Base-by-base conservation (phyloP, 1,284 basidiomycete genomes). In the Microbotryum lychnidis-dioicae region DNA sequence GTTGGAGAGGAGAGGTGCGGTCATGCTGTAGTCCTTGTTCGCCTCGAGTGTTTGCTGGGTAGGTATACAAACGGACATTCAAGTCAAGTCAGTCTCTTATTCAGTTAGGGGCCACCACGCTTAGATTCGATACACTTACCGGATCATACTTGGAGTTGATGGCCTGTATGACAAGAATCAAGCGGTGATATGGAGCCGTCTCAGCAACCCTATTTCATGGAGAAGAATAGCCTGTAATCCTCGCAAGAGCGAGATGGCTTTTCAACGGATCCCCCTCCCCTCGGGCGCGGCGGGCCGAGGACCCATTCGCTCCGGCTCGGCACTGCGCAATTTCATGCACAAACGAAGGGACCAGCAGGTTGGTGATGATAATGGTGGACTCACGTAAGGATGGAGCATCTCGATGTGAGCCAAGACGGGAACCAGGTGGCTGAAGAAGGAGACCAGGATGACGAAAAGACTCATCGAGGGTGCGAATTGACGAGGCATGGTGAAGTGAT, bases 21-120 rank as follows among this genome's bases (percentile, higher is more conserved):
- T 77, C 70, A 73, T 74, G 10, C 68, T 68, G 65, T 77, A 78
- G 65, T 78, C 76, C 50, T 73, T 75, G 55, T 69, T 60, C 4
- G 62, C 61, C 52, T 72, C 67, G n/a, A 65, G 57, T 9, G 70
- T 72, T 42, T 69, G 65, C 4, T 37, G 37, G 37, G 37, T 12
- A 37, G 12, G 37, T 37, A 37, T 3, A 37, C 27, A 37, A 16
- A 37, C 12, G 14, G 14, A 16, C 25, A 37, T 16, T 16, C 6
- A 16, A 37, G 14, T 37, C 14, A 16, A 37, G 37, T 37, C 37
- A 37, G 37, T 37, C 14, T 16, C 9, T 16, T 12, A 16, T 37
- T 37, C 27, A 27, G 0, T 14, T 37, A 37, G 1, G 37, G 37
- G 37, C 37, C 37, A 37, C 37, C 27, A 6, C 27, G 37, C 37